Evolutionary conservation across 108 stramenopile species (phyloP), one percentile per base, ranked within the genome.

Genomic region (Mediolabrus comicus): DNA sequence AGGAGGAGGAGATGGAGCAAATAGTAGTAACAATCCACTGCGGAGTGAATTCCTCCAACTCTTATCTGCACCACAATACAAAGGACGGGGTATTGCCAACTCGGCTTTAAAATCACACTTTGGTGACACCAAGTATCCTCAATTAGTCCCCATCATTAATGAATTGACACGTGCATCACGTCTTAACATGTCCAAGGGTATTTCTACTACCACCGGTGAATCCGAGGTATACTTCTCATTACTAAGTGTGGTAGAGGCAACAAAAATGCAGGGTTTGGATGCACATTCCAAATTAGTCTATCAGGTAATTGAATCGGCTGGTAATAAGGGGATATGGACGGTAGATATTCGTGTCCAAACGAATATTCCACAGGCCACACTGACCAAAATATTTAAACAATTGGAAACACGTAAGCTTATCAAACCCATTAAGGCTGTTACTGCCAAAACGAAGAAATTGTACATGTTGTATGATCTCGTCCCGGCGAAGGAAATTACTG

Each of bases 251-350:
- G 86, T 84, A 34, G 74, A 86, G 33, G 93, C 93, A 12, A 67
- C 80, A 59, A 92, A 92, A 55, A 83, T 90, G 43, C 59, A 75
- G 27, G 93, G 93, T n/a, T 77, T 95, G 63, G 93, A 95, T 74
- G 84, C 82, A 2, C 71, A 69, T n/a, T 88, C 87, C 28, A 80
- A 84, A 29, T 72, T 95, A 82, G 97, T 98, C 0, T 95, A 96
- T 69, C 97, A 98, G 77, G 88, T 93, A 25, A 92, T 98, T 78
- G 92, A 96, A 67, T 83, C 85, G 60, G 73, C 92, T 4, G 95
- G 91, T 1, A 92, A 96, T 65, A 95, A 87, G 84, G 98, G 98
- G 16, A 97, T 98, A 66, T 99, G 97, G 97, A 98, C 95, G 30
- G 93, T 95, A 36, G 98, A 99, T 66, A 90, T 99, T 68, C 86